A percentile compares a stretch with the other conserved stretches of the same genome.
Evolutionary conservation across 1,284 basidiomycete genomes (phyloP).

Genomic region (Cryptococcus sp.): DNA sequence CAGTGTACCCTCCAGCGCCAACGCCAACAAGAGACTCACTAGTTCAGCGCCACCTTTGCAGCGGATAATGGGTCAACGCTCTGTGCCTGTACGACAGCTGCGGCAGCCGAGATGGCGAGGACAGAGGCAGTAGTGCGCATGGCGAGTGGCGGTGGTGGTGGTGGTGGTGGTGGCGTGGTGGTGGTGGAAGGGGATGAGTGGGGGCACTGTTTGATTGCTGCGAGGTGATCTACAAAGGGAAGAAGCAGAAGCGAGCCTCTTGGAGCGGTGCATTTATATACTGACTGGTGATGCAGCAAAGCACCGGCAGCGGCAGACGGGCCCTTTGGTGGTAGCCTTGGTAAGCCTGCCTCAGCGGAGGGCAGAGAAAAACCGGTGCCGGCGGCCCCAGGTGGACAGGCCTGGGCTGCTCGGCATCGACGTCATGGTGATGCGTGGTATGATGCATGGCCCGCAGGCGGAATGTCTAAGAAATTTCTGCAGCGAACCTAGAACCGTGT

Average conservation of each 20-base stretch:
- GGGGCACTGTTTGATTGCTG: background rate
- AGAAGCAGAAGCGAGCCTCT: background rate
- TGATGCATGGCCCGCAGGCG: too few species aligned
- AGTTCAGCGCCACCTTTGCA: background rate
- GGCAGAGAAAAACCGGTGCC: too few species aligned
- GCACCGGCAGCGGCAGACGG: too few species aligned
- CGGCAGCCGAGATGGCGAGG: background rate
- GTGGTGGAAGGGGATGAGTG: background rate
- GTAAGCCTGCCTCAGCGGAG: too few species aligned
- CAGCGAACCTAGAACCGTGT: too few species aligned
- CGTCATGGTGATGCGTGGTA: too few species aligned
- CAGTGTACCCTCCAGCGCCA: background rate
- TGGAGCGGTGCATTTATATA: background rate
- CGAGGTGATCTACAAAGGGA: background rate
- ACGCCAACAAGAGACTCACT: conserved; percentile 2
- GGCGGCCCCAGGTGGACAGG: too few species aligned
- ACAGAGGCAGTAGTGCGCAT: background rate
- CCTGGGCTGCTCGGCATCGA: too few species aligned
- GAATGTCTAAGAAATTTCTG: too few species aligned
- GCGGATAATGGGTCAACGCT: background rate
- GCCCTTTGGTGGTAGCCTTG: too few species aligned
- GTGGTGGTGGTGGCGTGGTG: background rate
- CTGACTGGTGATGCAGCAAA: background rate
- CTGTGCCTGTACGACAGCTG: background rate
- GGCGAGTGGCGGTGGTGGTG: background rate